phyloP scores from a whole-genome alignment of 225 moss, liverwort and hornwort species.

The Ulota crispa region DNA sequence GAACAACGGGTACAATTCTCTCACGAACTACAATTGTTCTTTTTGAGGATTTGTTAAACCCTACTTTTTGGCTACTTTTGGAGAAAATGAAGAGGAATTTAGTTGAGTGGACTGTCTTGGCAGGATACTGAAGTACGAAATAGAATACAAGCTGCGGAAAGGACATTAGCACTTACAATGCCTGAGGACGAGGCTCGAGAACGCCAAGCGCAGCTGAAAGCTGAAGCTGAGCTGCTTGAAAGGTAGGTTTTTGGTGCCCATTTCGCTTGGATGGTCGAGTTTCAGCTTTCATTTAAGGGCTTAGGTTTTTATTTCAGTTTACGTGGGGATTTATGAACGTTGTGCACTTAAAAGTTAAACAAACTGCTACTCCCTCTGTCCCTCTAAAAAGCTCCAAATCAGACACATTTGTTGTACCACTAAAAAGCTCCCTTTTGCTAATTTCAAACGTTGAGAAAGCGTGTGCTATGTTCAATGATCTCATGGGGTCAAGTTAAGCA shows the following conservation, averaged over 20 bases:
- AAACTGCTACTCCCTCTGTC: not conserved
- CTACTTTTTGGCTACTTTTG: not conserved
- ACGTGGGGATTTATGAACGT: not conserved
- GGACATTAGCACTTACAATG: conserved; percentile 63
- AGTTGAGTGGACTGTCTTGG: not conserved
- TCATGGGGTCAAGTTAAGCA: too few relatives aligned
- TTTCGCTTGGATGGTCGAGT: not conserved
- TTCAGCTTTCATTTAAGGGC: not conserved
- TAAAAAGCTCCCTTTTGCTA: too few relatives aligned
- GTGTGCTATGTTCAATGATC: too few relatives aligned
- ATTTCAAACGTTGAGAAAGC: too few relatives aligned
- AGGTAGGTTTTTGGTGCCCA: conserved; percentile 33
- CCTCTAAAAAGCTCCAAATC: too few relatives aligned
- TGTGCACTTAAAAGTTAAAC: not conserved
- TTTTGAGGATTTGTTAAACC: not conserved
- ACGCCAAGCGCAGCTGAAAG: conserved; percentile 66
- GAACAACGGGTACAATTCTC: conserved; percentile 53
- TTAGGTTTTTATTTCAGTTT: not conserved
- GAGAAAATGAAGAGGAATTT: not conserved
- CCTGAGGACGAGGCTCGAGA: conserved; percentile 66
- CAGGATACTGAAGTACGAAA: conserved; percentile 66
- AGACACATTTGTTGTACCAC: too few relatives aligned
- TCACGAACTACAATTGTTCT: not conserved
- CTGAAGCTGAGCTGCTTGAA: conserved; percentile 65
- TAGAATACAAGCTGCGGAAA: conserved; percentile 67